Base-by-base conservation (phyloP, 352 stramenopile genomes). In the Pythium vanterpoolii region DNA sequence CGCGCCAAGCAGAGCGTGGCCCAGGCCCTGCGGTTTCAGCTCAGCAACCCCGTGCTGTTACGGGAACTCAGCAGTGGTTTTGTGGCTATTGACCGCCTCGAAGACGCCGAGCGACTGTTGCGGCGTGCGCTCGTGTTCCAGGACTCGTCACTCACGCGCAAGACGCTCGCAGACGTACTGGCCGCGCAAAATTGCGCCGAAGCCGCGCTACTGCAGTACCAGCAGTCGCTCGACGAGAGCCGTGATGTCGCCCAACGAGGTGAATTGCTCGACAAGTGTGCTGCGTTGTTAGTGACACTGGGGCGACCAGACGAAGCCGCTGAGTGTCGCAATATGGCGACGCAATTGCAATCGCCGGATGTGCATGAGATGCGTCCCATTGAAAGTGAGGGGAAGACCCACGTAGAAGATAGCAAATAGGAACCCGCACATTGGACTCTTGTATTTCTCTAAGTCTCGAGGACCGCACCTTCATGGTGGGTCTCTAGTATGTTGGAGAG, bases 11-110 rank as follows among this genome's bases (percentile, higher is more conserved):
- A 72, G 13, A 79, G 74, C 55, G 72, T 91, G 8, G 60, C 75
- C 4, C 79, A 93, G 64, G 82, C 82, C 1, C 62, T 93, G 30
- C 71, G 80, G 5, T 72, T 81, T 47, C 69, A 88, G 21, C 50
- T 89, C 53, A 77, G 69, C 44, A 93, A 86, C 45, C 73, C 79
- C 1, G 77, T 63, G 27, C 65, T 94, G 23, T 64, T 92, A 28
- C 71, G 85, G 11, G 85, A 94, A 38, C 76, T 94, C n/a, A 90
- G 85, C 68, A 93, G 77, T 64, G 79, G 69, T 27, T 93, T 89
- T 27, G 75, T 94, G 7, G 79, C 85, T 26, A 77, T 89, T 44
- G 85, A 94, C 60, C 75, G 79, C 1, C 74, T 94, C 1, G 83
- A 91, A 65, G 73, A 81, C 21, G 85, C 85, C 6, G 85, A 94